These are phyloP conservation scores for Acanthamoeba triangularis DNA, from an alignment of 208 protist genomes.

Conservation along the genomic window DNA sequence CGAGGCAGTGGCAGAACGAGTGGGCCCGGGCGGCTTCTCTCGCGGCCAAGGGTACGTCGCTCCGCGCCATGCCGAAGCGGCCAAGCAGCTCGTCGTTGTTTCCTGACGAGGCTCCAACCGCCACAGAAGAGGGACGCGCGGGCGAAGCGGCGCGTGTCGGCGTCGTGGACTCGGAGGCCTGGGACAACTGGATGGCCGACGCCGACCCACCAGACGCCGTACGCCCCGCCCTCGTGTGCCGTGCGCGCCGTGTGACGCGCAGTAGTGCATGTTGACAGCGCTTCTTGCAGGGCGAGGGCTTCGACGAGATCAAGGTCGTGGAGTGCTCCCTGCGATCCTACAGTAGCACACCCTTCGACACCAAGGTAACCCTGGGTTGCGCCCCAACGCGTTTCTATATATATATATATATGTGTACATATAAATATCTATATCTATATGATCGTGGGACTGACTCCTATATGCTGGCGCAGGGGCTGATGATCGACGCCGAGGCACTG, in stretches of 20 bases:
- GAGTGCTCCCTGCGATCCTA: slow-evolving; percentile 23
- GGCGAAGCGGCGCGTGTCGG: background rate
- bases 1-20: slow-evolving; percentile 30
- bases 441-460: no score
- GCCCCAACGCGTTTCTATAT: background rate
- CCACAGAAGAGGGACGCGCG: background rate
- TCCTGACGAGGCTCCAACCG: background rate
- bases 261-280: background rate
- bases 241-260: background rate
- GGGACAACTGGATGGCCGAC: slow-evolving; percentile 32
- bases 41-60: background rate
- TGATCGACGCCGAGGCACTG: slow-evolving; percentile 41
- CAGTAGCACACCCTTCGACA: background rate
- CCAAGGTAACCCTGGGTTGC: background rate
- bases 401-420: background rate
- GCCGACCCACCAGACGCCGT: slow-evolving; percentile 27
- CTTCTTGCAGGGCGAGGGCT: background rate
- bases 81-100: background rate
- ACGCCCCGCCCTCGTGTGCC: background rate
- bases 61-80: background rate
- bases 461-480: background rate
- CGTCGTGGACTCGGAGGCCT: background rate
- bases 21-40: slow-evolving; percentile 37
- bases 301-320: background rate
- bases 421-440: background rate